These are phyloP conservation scores for Aegle marmelos DNA, from an alignment of 345 rosid genomes.

Conservation along the genomic window DNA sequence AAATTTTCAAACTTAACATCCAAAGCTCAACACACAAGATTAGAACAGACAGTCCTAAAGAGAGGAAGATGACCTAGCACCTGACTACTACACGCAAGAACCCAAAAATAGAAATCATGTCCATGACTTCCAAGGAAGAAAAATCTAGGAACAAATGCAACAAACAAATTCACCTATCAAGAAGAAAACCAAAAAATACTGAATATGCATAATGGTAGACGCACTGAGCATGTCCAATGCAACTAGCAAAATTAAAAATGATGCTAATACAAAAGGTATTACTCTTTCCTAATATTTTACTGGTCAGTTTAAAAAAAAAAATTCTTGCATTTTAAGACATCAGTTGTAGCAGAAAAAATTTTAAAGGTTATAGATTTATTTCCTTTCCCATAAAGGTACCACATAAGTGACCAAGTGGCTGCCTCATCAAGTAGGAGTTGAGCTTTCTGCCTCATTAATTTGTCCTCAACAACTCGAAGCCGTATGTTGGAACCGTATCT, in stretches of 20 bases:
- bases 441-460: conserved; percentile 92
- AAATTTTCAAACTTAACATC: conserved; percentile 14
- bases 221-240: background rate
- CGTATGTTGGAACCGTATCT: conserved; percentile 71
- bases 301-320: background rate
- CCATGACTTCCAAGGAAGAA: background rate
- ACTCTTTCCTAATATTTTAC: background rate
- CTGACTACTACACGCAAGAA: background rate
- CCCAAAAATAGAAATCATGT: background rate
- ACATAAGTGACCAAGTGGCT: conserved; percentile 95
- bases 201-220: background rate
- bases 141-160: background rate
- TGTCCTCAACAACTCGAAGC: conserved; percentile 87
- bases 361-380: conserved; percentile 34
- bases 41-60: background rate
- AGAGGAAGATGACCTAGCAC: background rate
- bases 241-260: background rate
- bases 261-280: background rate
- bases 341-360: conserved; percentile 6
- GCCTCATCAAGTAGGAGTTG: conserved; percentile 95
- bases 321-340: background rate
- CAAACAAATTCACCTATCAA: background rate
- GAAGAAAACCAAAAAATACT: background rate
- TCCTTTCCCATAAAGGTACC: conserved; percentile 98
- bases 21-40: conserved; percentile 11